Evolutionary conservation across 805 yeast species (phyloP).

Genomic region (Dipodascus albidus): DNA sequence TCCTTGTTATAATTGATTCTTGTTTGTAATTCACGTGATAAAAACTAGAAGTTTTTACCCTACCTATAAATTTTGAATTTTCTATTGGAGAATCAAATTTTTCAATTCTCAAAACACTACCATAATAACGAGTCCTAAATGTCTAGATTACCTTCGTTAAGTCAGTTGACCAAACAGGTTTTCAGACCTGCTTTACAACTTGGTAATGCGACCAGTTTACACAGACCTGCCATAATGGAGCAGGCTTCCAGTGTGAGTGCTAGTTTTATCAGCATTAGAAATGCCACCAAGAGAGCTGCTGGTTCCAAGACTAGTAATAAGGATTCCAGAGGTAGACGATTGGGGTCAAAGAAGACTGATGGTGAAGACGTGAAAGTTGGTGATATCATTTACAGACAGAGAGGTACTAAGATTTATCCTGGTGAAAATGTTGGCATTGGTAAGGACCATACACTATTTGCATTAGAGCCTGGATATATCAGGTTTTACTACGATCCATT

Average conservation of each 20-base stretch:
- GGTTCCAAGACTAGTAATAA: slow-evolving; percentile 91
- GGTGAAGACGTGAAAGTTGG: slow-evolving; percentile 70
- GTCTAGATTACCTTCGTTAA: background rate
- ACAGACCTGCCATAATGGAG: background rate
- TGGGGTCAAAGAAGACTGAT: slow-evolving; percentile 84
- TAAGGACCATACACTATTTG: slow-evolving; percentile 84
- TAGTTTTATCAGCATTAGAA: slow-evolving; percentile 40
- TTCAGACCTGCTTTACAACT: background rate
- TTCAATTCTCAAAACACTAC: background rate
- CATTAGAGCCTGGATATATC: slow-evolving; percentile 87
- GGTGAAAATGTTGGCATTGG: slow-evolving; percentile 84
- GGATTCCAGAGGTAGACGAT: slow-evolving; percentile 89
- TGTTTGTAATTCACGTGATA: background rate
- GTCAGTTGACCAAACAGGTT: background rate
- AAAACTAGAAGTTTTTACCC: background rate
- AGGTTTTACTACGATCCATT: slow-evolving; percentile 89
- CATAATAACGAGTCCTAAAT: background rate
- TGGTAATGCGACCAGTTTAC: background rate
- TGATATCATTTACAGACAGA: slow-evolving; percentile 80
- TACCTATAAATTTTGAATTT: background rate
- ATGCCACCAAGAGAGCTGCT: slow-evolving; percentile 87
- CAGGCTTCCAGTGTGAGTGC: background rate
- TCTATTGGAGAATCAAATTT: background rate
- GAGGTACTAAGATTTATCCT: slow-evolving; percentile 91
- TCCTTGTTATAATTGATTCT: no score